Evolutionary conservation across 306 rosid species (phyloP), one percentile per base, ranked within the genome.

Genomic region (Rosa rugosa): DNA sequence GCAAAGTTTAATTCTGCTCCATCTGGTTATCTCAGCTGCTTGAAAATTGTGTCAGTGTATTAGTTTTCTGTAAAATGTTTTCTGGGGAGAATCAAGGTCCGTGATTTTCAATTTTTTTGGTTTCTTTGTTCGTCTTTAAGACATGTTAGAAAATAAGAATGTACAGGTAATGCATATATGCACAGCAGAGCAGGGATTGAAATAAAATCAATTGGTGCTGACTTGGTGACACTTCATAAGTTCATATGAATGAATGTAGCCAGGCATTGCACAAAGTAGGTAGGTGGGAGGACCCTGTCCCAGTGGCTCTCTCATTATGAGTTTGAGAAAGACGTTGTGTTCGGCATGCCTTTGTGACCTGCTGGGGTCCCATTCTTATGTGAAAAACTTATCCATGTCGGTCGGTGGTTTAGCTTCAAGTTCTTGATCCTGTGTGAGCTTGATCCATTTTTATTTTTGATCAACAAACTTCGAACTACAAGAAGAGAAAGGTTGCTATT

Each of bases 31-130:
- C 73, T 77, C 81, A 76, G 85, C 85, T 80, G 72, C 83, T 79
- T 65, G 76, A 59, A 89, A 46, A 74, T 76, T 75, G 83, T 79
- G 79, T 82, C 84, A 36, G 76, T 78, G 34, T 83, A 75, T 47
- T 46, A 75, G 69, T 76, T 81, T 78, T 50, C 72, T 74, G 79
- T 82, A 14, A 65, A 85, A 80, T 69, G 77, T 40, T 73, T 76
- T 71, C 71, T 71, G 56, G n/a, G 68, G 50, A 31, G 60, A 75
- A 23, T 47, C 49, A 42, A 31, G 23, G 47, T 51, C 68, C 45
- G 60, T 10, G 47, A 22, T 47, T 75, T 75, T 11, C 60, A 25
- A 59, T 2, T 16, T 72, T 31, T 31, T 47, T 5, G 3, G 40
- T 57, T 57, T 74, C 14, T 56, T 41, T n/a, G 18, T 69, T 69